Percentiles rank a stretch among this genome's conserved stretches.
Evolutionary conservation across 2,329 filamentous ascomycete species (phyloP).

Genomic region (Trichoderma aggressivum): DNA sequence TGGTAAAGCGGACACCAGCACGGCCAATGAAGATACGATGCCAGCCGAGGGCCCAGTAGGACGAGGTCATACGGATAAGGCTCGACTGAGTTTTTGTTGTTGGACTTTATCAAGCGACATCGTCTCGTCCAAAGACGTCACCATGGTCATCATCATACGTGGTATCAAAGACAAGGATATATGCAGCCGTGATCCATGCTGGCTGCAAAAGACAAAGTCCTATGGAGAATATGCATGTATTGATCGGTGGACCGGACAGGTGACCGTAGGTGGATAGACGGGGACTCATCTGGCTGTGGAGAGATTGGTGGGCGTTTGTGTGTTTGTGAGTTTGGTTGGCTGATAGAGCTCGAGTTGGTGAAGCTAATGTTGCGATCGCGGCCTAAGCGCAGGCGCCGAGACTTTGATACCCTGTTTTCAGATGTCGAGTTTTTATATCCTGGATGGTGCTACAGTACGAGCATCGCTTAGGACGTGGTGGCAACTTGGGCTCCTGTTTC

Average conservation of each 20-base stretch:
- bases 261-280: slow-evolving; percentile 2
- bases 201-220: neutral
- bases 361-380: slow-evolving; percentile 5
- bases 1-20: neutral
- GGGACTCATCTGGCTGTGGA: neutral
- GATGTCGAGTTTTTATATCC: neutral
- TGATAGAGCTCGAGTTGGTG: neutral
- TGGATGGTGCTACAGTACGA: neutral
- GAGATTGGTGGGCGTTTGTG: neutral
- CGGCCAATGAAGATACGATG: neutral
- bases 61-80: neutral
- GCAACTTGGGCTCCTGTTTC: neutral
- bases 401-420: neutral
- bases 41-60: neutral
- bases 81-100: neutral
- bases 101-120: neutral
- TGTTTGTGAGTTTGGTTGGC: slow-evolving; percentile 1
- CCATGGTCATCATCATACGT: slow-evolving; percentile 12
- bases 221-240: slow-evolving; percentile 12
- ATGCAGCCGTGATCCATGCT: slow-evolving; percentile 8
- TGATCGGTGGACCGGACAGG: slow-evolving; percentile 7
- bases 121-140: slow-evolving; percentile 5
- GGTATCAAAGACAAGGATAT: neutral
- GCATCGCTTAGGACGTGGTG: neutral
- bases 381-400: slow-evolving; percentile 2